Evolutionary conservation across 1,284 basidiomycete species (phyloP).

Genomic region (Stereum hirsutum): DNA sequence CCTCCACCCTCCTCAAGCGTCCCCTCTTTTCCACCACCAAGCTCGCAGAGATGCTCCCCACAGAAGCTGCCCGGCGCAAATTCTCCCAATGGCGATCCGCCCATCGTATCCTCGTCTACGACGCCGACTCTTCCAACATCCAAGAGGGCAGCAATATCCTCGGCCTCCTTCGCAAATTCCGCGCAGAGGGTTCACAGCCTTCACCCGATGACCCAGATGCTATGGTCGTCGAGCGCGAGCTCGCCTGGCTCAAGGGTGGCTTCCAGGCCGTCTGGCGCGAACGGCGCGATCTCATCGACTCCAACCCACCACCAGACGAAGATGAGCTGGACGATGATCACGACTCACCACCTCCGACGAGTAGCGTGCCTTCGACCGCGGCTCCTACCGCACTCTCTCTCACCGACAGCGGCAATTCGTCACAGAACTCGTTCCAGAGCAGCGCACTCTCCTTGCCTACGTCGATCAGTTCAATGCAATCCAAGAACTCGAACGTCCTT

Average conservation of each 20-base stretch:
- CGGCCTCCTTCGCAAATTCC: constrained; percentile 82
- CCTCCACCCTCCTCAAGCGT: constrained; percentile 88
- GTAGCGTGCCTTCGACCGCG: neutral
- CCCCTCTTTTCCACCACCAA: constrained; percentile 74
- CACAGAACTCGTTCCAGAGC: no score
- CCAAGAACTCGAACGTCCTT: constrained; percentile 24
- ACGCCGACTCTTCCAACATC: constrained; percentile 61
- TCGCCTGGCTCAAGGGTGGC: constrained; percentile 77
- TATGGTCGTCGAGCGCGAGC: constrained; percentile 23
- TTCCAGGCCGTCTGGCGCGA: constrained; percentile 64
- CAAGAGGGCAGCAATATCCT: constrained; percentile 62
- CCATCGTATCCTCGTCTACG: constrained; percentile 68
- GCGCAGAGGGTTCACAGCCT: constrained; percentile 54
- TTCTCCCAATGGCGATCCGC: constrained; percentile 54
- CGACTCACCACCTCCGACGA: constrained; percentile 8
- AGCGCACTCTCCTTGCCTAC: constrained; percentile 2
- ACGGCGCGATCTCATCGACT: constrained; percentile 41
- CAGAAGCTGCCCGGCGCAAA: constrained; percentile 40
- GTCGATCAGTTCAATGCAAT: no score
- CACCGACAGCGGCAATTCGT: constrained; percentile 1
- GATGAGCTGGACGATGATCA: constrained; percentile 47
- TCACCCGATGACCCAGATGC: constrained; percentile 9
- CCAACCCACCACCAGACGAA: constrained; percentile 32
- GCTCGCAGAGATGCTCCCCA: constrained; percentile 69
- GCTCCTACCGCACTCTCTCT: neutral